A percentile compares a stretch with the other conserved stretches of the same genome.
Conservation (phyloP, 768 basidiomycete species). For the Phlebiopsis gigantea region DNA sequence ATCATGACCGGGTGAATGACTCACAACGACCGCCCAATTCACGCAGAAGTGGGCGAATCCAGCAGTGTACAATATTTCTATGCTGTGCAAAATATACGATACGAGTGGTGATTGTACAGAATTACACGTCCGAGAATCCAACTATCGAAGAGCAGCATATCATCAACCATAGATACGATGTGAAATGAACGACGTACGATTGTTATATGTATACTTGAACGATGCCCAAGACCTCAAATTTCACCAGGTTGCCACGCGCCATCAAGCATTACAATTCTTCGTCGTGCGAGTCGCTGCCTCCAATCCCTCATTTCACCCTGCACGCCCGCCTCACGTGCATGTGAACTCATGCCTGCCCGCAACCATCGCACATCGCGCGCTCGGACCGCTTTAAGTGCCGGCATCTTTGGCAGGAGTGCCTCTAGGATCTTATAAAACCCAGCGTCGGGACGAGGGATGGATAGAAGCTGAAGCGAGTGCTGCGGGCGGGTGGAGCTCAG, state of each 20-base stretch:
- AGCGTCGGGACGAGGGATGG: conserved; percentile 66
- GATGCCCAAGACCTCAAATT: neutral
- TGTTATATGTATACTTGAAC: too few species aligned
- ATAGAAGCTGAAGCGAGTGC: conserved; percentile 55
- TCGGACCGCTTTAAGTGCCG: conserved; percentile 50
- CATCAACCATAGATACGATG: too few species aligned
- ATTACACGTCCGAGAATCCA: neutral
- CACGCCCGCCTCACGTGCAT: conserved; percentile 68
- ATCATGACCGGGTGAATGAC: neutral
- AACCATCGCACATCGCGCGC: conserved; percentile 72
- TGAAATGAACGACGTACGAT: too few species aligned
- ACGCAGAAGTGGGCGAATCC: too few species aligned
- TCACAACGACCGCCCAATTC: neutral
- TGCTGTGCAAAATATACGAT: too few species aligned
- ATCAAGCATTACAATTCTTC: conserved; percentile 62
- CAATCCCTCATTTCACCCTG: conserved; percentile 80
- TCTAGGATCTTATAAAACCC: conserved; percentile 57
- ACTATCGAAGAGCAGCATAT: neutral
- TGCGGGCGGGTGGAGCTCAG: conserved; percentile 21
- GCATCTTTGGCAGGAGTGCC: conserved; percentile 48
- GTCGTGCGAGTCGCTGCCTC: conserved; percentile 53
- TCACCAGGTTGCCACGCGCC: conserved; percentile 54
- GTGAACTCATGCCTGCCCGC: conserved; percentile 54
- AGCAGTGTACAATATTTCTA: too few species aligned
- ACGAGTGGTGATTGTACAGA: neutral